Evolutionary conservation across 2,329 filamentous ascomycete genomes (phyloP).

Genomic region (Xylariaceae sp.): DNA sequence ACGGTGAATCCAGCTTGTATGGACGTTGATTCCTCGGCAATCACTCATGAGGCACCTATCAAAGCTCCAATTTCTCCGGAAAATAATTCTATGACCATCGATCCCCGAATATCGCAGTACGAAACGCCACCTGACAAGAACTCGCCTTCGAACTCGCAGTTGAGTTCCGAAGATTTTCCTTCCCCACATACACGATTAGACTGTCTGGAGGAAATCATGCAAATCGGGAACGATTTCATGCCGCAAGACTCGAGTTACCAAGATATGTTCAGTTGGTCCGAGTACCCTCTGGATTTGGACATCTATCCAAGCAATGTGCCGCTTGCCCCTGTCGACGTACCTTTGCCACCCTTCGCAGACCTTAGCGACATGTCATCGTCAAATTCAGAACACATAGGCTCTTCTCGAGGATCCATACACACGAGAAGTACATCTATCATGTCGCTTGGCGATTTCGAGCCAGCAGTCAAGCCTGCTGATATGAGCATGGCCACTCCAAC

Average conservation of each 20-base stretch:
- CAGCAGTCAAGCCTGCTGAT: slow-evolving; percentile 30
- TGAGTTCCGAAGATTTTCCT: slow-evolving; percentile 35
- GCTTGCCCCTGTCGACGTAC: slow-evolving; percentile 34
- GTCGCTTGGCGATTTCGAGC: slow-evolving; percentile 40
- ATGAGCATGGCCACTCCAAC: slow-evolving; percentile 26
- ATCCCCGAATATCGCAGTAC: slow-evolving; percentile 33
- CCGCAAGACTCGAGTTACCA: slow-evolving; percentile 38
- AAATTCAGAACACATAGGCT: slow-evolving; percentile 42
- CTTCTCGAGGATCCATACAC: slow-evolving; percentile 43
- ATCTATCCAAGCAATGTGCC: slow-evolving; percentile 37
- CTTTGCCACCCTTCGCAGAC: slow-evolving; percentile 38
- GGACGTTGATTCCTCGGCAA: slow-evolving; percentile 35
- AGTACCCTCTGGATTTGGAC: slow-evolving; percentile 44
- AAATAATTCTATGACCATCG: slow-evolving; percentile 26
- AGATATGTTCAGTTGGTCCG: slow-evolving; percentile 44
- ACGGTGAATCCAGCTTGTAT: slow-evolving; percentile 36
- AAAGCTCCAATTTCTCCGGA: slow-evolving; percentile 31
- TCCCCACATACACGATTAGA: slow-evolving; percentile 39
- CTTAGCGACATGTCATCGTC: slow-evolving; percentile 42
- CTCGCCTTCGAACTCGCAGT: slow-evolving; percentile 34
- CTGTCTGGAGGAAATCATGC: slow-evolving; percentile 43
- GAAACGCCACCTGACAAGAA: slow-evolving; percentile 26
- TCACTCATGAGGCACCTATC: slow-evolving; percentile 21
- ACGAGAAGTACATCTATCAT: slow-evolving; percentile 48
- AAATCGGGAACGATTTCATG: slow-evolving; percentile 36